These are phyloP conservation scores for Terana coerulea DNA, from an alignment of 768 basidiomycete species.

Conservation along the genomic window DNA sequence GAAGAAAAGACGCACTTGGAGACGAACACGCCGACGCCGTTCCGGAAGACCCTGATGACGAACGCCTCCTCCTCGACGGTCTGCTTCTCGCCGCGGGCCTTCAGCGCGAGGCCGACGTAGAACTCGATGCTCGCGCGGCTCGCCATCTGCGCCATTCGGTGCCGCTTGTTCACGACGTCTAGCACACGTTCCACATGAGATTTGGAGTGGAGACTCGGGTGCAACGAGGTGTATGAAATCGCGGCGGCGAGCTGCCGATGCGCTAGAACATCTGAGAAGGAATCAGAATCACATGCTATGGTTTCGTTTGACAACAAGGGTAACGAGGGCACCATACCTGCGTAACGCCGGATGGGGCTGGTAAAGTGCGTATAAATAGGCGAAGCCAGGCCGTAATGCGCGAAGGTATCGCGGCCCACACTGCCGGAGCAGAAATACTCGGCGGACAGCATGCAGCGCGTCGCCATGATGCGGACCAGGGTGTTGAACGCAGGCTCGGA, in stretches of 20 bases:
- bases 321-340: conserved; percentile 47
- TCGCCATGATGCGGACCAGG: conserved; percentile 98
- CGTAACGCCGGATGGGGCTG: conserved; percentile 94
- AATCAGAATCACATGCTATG: no score
- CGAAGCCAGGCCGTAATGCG: conserved; percentile 96
- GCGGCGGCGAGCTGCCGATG: conserved; percentile 93
- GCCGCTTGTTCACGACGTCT: conserved; percentile 84
- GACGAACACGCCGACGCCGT: conserved; percentile 96
- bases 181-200: conserved; percentile 82
- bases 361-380: conserved; percentile 99
- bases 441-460: conserved; percentile 95
- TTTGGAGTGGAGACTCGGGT: conserved; percentile 86
- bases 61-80: conserved; percentile 78
- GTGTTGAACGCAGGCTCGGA: conserved; percentile 91
- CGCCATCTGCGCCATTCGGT: conserved; percentile 97
- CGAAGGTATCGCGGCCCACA: conserved; percentile 87
- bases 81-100: conserved; percentile 52
- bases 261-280: conserved; percentile 74
- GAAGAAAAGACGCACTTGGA: conserved; percentile 60
- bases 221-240: conserved; percentile 78
- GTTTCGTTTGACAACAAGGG: no score
- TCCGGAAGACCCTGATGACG: conserved; percentile 91
- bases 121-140: conserved; percentile 96
- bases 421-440: conserved; percentile 98
- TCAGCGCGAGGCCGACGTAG: conserved; percentile 91